Base-by-base conservation (phyloP, 306 rosid species). In the Lathyrus sativus region DNA sequence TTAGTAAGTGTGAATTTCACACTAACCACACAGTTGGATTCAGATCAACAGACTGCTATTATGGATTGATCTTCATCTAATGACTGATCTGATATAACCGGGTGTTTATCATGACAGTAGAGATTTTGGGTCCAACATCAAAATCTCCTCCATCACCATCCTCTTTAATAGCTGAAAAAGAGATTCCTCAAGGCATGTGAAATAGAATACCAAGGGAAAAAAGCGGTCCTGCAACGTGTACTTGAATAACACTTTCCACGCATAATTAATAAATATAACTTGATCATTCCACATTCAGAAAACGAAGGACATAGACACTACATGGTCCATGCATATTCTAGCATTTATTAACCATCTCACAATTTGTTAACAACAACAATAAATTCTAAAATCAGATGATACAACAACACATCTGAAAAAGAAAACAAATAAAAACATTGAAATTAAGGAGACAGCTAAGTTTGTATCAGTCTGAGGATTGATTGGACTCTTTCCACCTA, bases 341-440 rank as follows among this genome's bases (percentile, higher is more conserved):
- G 83, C 87, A 88, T 88, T 91, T 91, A 91, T 91, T 91, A 80
- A 83, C 83, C 89, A 80, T 80, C 83, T 81, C 91, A 80, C 89
- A 83, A 76, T 79, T 17, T 82, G 81, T 87, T 85, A 81, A 80
- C 83, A 85, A 83, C 58, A 85, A 77, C 85, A 83, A 84, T 82
- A 85, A 86, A 86, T 87, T 85, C 89, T 74, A 80, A 80, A 80
- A 83, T 83, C 92, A 79, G 81, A 82, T 69, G 88, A 83, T 79
- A 83, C 81, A 67, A 55, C 85, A 86, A 78, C 84, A 81, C 79
- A 84, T 84, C 80, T 78, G 84, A 12, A 65, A 65, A 43, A 2
- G 11, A 50, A 28, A 41, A 39, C 49, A 18, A 76, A 56, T 29
- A 73, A 78, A 57, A 17, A 22, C 69, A 69, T 78, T 13, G 82